Percentiles rank a stretch among this genome's conserved stretches.
These are phyloP conservation scores for Trichaptum fuscoviolaceum DNA, from an alignment of 768 basidiomycete genomes.

Conservation along the genomic window DNA sequence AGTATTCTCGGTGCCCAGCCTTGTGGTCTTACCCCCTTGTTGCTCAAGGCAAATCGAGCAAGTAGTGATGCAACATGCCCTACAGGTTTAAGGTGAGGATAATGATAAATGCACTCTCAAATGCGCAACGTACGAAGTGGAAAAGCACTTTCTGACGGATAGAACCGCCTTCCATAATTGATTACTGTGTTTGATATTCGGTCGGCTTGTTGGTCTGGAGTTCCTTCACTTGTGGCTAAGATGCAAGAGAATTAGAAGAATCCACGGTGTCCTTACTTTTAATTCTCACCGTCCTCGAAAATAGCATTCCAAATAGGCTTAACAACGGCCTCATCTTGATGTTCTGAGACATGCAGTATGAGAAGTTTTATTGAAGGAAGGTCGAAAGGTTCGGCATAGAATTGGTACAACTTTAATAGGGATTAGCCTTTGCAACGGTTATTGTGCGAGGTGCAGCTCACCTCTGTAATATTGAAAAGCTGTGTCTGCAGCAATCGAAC, in stretches of 20 bases:
- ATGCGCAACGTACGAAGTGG: slow-evolving; percentile 63
- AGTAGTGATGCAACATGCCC: slow-evolving; percentile 74
- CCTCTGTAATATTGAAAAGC: slow-evolving; percentile 82
- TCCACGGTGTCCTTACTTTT: not conserved
- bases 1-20: slow-evolving; percentile 85
- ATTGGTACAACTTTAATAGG: slow-evolving; percentile 67
- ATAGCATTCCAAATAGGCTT: slow-evolving; percentile 87
- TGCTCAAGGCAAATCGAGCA: slow-evolving; percentile 64
- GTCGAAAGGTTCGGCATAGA: slow-evolving; percentile 84
- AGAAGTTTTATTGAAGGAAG: slow-evolving; percentile 80
- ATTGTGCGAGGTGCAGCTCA: slow-evolving; percentile 28
- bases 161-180: slow-evolving; percentile 78
- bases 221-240: slow-evolving; percentile 52
- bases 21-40: slow-evolving; percentile 50
- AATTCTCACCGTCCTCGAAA: slow-evolving; percentile 64
- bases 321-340: slow-evolving; percentile 77
- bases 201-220: slow-evolving; percentile 52
- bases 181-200: slow-evolving; percentile 58
- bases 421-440: slow-evolving; percentile 11
- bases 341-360: slow-evolving; percentile 91
- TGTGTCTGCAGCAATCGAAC: slow-evolving; percentile 53
- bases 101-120: not conserved
- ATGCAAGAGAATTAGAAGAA: slow-evolving; percentile 6
- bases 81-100: slow-evolving; percentile 25
- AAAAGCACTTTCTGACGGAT: slow-evolving; percentile 87